Percentiles rank a stretch among this genome's conserved stretches.
phyloP scores from a whole-genome alignment of 2,329 filamentous ascomycete species.

The Grosmannia huntii region DNA sequence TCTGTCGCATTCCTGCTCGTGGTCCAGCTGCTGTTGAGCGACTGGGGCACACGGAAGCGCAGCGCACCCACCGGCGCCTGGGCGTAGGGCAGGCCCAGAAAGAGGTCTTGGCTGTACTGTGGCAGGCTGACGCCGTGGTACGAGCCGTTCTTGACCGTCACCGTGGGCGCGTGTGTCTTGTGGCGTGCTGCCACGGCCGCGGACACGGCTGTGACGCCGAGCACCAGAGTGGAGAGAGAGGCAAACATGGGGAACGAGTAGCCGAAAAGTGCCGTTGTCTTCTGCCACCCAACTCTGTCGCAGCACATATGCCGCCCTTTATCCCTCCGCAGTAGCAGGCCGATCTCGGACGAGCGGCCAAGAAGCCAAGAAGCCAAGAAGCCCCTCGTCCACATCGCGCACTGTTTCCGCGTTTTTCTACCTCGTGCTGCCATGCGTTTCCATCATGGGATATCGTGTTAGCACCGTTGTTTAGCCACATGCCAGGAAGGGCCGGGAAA shows the following conservation, averaged over 20 bases:
- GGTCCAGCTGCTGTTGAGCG: slow-evolving; percentile 28
- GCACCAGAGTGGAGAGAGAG: neutral
- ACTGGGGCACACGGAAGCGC: slow-evolving; percentile 18
- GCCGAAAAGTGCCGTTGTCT: neutral
- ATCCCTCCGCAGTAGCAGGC: no score
- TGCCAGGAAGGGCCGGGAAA: neutral
- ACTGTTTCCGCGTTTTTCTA: neutral
- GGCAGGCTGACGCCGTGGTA: slow-evolving; percentile 21
- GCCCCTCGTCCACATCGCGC: neutral
- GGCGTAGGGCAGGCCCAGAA: slow-evolving; percentile 44
- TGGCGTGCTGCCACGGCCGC: neutral
- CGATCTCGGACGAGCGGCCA: no score
- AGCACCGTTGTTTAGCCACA: neutral
- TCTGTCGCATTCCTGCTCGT: slow-evolving; percentile 26
- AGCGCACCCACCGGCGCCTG: slow-evolving; percentile 16
- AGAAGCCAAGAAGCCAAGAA: neutral
- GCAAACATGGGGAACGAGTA: neutral
- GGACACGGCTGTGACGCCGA: neutral
- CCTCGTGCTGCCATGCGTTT: neutral
- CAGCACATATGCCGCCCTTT: no score
- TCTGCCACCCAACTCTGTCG: no score
- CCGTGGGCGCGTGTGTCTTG: slow-evolving; percentile 1
- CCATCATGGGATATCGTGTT: neutral
- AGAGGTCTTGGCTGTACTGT: slow-evolving; percentile 33
- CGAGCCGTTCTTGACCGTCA: slow-evolving; percentile 20